A percentile compares a stretch with the other conserved stretches of the same genome.
phyloP scores from a whole-genome alignment of 352 stramenopile genomes.

The Phytophthora melonis region DNA sequence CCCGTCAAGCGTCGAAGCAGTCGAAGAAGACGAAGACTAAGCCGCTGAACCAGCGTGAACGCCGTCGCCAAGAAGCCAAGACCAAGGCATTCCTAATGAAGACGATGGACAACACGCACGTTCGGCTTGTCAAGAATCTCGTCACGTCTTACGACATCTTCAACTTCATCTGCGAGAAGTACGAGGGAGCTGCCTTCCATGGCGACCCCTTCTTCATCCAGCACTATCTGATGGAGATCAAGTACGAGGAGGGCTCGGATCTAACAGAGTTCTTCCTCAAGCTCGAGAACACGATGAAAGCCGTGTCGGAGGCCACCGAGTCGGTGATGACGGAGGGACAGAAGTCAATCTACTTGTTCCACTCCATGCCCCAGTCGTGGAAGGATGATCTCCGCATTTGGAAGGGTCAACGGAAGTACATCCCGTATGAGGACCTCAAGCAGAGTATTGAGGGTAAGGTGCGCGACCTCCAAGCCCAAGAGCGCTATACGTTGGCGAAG shows the following conservation, averaged over 20 bases:
- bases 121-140: neutral
- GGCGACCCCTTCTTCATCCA: conserved; percentile 10
- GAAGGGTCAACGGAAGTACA: conserved; percentile 11
- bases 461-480: neutral
- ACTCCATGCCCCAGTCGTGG: neutral
- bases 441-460: neutral
- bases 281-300: conserved; percentile 3
- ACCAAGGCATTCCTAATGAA: conserved; percentile 8
- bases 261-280: conserved; percentile 5
- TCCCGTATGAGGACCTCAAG: conserved; percentile 7
- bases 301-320: neutral
- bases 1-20: neutral
- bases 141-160: conserved; percentile 3
- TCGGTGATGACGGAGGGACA: conserved; percentile 12
- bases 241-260: conserved; percentile 4
- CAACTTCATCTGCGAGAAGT: conserved; percentile 4
- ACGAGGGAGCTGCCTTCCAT: neutral
- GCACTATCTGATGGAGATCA: neutral
- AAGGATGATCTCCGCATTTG: conserved; percentile 5
- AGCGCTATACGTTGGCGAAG: neutral
- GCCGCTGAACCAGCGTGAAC: neutral
- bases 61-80: neutral
- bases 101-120: conserved; percentile 11
- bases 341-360: conserved; percentile 9
- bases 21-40: neutral